These are phyloP conservation scores for Trichoderma oligosporum DNA, from an alignment of 2,329 filamentous ascomycete species.

Conservation along the genomic window DNA sequence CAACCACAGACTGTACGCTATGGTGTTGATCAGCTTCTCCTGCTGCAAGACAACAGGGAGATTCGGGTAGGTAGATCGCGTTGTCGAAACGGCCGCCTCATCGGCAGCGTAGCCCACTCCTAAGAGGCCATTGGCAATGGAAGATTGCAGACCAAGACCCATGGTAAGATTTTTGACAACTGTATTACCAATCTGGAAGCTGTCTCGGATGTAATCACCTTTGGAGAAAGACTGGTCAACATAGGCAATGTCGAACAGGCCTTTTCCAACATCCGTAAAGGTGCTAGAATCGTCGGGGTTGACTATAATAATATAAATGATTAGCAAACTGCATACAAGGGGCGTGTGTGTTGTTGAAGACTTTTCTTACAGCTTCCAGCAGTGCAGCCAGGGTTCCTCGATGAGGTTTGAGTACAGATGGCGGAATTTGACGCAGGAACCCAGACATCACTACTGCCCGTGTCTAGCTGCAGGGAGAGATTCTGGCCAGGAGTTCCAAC, in stretches of 20 bases:
- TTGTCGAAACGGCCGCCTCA: slow-evolving; percentile 41
- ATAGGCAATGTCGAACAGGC: slow-evolving; percentile 56
- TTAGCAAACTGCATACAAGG: neutral
- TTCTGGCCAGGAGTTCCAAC: slow-evolving; percentile 57
- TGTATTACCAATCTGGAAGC: slow-evolving; percentile 51
- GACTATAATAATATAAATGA: slow-evolving; percentile 39
- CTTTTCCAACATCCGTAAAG: slow-evolving; percentile 40
- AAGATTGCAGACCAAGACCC: slow-evolving; percentile 53
- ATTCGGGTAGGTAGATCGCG: slow-evolving; percentile 46
- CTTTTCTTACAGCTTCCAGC: slow-evolving; percentile 46
- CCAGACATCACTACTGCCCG: slow-evolving; percentile 64
- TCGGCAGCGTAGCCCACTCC: slow-evolving; percentile 58
- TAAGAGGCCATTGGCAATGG: slow-evolving; percentile 55
- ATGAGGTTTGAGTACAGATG: slow-evolving; percentile 36
- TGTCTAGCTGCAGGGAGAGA: slow-evolving; percentile 58
- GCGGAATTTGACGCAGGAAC: slow-evolving; percentile 41
- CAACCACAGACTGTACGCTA: slow-evolving; percentile 69
- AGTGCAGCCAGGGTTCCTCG: slow-evolving; percentile 34
- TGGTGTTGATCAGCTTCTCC: slow-evolving; percentile 59
- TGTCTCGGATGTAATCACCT: slow-evolving; percentile 58
- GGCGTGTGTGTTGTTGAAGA: neutral
- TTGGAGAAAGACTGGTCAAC: slow-evolving; percentile 55
- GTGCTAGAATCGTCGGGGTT: slow-evolving; percentile 44
- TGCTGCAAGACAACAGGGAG: slow-evolving; percentile 62
- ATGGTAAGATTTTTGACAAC: slow-evolving; percentile 54